These are phyloP conservation scores for Papilionanthe hybrid DNA, from an alignment of 116 monocot genomes.

Conservation along the genomic window DNA sequence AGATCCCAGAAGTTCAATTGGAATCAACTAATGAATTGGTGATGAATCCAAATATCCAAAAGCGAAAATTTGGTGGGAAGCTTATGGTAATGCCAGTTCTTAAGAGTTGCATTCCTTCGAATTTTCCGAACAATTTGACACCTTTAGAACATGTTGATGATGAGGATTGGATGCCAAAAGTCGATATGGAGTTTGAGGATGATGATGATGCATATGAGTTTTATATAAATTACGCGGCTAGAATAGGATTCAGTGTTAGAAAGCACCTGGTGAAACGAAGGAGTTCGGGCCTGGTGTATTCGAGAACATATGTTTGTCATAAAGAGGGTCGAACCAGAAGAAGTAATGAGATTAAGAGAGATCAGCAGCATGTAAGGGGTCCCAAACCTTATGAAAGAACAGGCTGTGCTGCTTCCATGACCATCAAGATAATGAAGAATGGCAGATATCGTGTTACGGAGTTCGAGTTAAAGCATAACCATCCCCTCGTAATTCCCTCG, in stretches of 20 bases:
- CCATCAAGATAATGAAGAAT: conserved; percentile 44
- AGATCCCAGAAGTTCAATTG: not conserved
- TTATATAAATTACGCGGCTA: conserved; percentile 38
- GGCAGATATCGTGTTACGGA: conserved; percentile 39
- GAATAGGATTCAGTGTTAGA: conserved; percentile 43
- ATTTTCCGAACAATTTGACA: not conserved
- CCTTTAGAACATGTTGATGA: not conserved
- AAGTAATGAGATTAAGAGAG: conserved; percentile 13
- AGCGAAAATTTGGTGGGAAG: conserved; percentile 7
- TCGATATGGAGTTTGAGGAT: conserved; percentile 62
- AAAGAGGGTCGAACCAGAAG: conserved; percentile 43
- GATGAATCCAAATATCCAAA: not conserved
- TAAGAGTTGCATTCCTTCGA: not conserved
- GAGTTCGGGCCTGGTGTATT: conserved; percentile 36
- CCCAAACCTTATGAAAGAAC: conserved; percentile 35
- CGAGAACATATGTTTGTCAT: conserved; percentile 48
- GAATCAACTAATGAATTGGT: conserved; percentile 6
- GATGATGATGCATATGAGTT: conserved; percentile 45
- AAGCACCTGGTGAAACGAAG: conserved; percentile 40
- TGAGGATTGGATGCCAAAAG: conserved; percentile 33
- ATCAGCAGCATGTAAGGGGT: conserved; percentile 11
- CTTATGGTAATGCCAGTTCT: not conserved
- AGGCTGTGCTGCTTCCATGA: conserved; percentile 38
- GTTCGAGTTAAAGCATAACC: conserved; percentile 48
- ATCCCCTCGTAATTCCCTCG: conserved; percentile 36